Evolutionary conservation across 306 rosid species (phyloP), one percentile per base, ranked within the genome.

Genomic region (Prunus persica): DNA sequence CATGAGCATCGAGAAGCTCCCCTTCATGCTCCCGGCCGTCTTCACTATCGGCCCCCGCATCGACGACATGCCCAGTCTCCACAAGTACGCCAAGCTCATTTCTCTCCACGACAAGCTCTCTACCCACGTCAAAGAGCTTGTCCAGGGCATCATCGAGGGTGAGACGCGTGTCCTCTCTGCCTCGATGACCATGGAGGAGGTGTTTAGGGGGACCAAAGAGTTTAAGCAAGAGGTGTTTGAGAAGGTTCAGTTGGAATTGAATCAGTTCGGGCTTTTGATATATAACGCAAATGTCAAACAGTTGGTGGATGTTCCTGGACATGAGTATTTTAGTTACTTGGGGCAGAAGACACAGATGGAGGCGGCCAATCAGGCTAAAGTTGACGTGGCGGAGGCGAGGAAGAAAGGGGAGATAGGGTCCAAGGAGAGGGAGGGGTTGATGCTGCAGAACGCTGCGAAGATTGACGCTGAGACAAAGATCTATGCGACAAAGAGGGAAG

Each of bases 271-370:
- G 6, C 82, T 88, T 7, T 1, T 84, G 49, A 90, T 90, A 11
- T 90, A 90, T 80, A 88, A 84, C 30, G 90, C 91, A 8, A 90
- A 90, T 8, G 86, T 90, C 0, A 88, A 90, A 12, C 88, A 90
- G 22, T 24, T 88, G 0, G 91, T 84, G 12, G 92, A 88, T 62
- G 86, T 90, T 22, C 86, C 66, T 0, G 87, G 84, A 1, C 91
- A 87, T 0, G 88, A 87, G 62, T 90, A 86, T 28, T 90, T 90
- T 80, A 80, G 88, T 20, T 88, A 90, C 15, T 43, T 90, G 57
- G 95, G 84, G 0, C 85, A 86, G 57, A 90, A 86, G 79, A 90
- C 89, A 4, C 92, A 88, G 61, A 87, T 84, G 82, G 91, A 88
- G 38, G 88, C 87, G 0, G 89, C 83, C 0, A 86, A 90, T 45